Conservation (phyloP, 140 eudicot genomes). For the Erigeron philadelphicus region DNA sequence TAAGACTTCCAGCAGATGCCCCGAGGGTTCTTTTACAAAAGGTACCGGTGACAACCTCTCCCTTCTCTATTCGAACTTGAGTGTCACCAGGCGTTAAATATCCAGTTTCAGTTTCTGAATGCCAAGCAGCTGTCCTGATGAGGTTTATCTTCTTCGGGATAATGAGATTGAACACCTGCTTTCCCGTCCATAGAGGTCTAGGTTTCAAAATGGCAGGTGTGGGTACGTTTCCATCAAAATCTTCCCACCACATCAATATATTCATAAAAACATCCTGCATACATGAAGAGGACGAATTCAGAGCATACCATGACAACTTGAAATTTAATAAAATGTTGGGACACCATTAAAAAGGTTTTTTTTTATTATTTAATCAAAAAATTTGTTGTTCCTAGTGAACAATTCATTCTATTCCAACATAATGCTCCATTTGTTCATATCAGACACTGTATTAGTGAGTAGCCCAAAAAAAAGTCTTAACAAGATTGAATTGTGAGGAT, state of each 20-base stretch:
- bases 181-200: slow-evolving; percentile 97
- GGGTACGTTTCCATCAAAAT: slow-evolving; percentile 95
- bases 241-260: slow-evolving; percentile 99
- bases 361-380: no score
- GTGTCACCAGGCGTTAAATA: slow-evolving; percentile 90
- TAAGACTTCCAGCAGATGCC: slow-evolving; percentile 87
- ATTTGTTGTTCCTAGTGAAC: not conserved
- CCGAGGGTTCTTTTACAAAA: slow-evolving; percentile 95
- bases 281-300: not conserved
- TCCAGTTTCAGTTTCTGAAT: slow-evolving; percentile 70
- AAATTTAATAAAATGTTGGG: not conserved
- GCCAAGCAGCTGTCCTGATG: slow-evolving; percentile 84
- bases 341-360: not conserved
- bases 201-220: slow-evolving; percentile 93
- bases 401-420: not conserved
- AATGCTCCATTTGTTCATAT: no score
- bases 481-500: slow-evolving; percentile 9
- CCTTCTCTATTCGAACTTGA: slow-evolving; percentile 82
- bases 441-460: slow-evolving; percentile 4
- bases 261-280: slow-evolving; percentile 95
- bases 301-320: no score
- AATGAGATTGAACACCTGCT: slow-evolving; percentile 86
- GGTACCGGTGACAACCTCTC: slow-evolving; percentile 90
- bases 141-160: slow-evolving; percentile 95
- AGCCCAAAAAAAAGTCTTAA: not conserved